These are phyloP conservation scores for Paxillus involutus DNA, from an alignment of 768 basidiomycete species.

Conservation along the genomic window DNA sequence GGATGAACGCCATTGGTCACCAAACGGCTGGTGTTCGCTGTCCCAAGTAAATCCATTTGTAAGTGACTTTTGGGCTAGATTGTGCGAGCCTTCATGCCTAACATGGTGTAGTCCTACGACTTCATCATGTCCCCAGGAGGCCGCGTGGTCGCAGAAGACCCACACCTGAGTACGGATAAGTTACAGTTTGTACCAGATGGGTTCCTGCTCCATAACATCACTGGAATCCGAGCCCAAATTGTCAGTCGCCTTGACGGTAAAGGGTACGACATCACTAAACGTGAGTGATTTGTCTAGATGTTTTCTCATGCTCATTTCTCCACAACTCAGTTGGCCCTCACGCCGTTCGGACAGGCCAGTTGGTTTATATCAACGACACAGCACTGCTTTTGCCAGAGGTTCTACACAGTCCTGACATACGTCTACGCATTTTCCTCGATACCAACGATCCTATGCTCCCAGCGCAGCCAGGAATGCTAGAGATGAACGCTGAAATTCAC, in stretches of 20 bases:
- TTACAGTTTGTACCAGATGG: conserved; percentile 63
- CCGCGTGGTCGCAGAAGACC: conserved; percentile 56
- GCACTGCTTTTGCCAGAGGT: conserved; percentile 37
- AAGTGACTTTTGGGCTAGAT: conserved; percentile 28
- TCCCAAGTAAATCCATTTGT: conserved; percentile 72
- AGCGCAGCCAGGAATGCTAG: conserved; percentile 37
- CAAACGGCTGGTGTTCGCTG: conserved; percentile 73
- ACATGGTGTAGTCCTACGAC: conserved; percentile 63
- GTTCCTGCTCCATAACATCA: conserved; percentile 72
- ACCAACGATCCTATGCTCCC: conserved; percentile 47
- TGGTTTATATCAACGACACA: conserved; percentile 78
- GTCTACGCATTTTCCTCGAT: conserved; percentile 59
- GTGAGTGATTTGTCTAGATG: conserved; percentile 42
- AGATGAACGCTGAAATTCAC: conserved; percentile 44
- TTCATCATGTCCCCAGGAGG: conserved; percentile 74
- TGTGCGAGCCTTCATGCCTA: not conserved
- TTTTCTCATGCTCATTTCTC: conserved; percentile 3
- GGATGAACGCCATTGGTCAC: conserved; percentile 62
- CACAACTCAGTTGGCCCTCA: conserved; percentile 71
- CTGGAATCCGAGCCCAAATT: conserved; percentile 77
- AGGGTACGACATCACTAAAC: conserved; percentile 83
- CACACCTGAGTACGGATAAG: conserved; percentile 66
- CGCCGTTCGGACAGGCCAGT: conserved; percentile 74
- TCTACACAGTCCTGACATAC: conserved; percentile 40
- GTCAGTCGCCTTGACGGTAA: conserved; percentile 78